Percentiles rank a stretch among this genome's conserved stretches.
Evolutionary conservation across 331 rosid species (phyloP).

Genomic region (Spiraea crenata): DNA sequence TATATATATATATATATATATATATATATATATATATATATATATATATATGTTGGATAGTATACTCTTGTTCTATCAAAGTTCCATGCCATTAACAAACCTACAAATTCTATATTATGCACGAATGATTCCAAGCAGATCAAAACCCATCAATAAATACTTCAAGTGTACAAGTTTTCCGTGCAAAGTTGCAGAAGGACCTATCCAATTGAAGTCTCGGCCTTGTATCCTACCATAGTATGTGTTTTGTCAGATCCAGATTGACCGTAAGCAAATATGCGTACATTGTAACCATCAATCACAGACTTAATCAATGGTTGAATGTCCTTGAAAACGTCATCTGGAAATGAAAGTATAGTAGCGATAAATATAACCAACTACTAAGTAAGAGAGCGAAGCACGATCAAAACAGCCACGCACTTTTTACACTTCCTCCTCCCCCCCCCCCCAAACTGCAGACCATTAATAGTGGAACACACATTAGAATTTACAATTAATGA

Average conservation of each 20-base stretch:
- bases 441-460: too few relatives aligned
- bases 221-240: constrained; percentile 71
- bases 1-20: too few relatives aligned
- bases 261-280: constrained; percentile 96
- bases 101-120: not conserved
- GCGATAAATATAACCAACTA: not conserved
- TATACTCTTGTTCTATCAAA: too few relatives aligned
- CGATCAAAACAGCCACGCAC: too few relatives aligned
- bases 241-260: constrained; percentile 96
- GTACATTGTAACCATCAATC: constrained; percentile 90
- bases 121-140: not conserved
- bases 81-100: too few relatives aligned
- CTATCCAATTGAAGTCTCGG: not conserved
- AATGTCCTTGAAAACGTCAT: constrained; percentile 70
- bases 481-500: too few relatives aligned
- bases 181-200: constrained; percentile 1
- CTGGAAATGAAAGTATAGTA: constrained; percentile 37
- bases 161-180: not conserved
- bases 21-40: too few relatives aligned
- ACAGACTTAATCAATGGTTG: constrained; percentile 84
- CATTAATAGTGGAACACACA: too few relatives aligned
- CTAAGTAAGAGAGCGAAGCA: too few relatives aligned
- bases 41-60: too few relatives aligned
- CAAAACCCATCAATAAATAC: not conserved
- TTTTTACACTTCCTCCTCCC: too few relatives aligned